phyloP scores from a whole-genome alignment of 495 filamentous ascomycete genomes.

The Darksidea phi region DNA sequence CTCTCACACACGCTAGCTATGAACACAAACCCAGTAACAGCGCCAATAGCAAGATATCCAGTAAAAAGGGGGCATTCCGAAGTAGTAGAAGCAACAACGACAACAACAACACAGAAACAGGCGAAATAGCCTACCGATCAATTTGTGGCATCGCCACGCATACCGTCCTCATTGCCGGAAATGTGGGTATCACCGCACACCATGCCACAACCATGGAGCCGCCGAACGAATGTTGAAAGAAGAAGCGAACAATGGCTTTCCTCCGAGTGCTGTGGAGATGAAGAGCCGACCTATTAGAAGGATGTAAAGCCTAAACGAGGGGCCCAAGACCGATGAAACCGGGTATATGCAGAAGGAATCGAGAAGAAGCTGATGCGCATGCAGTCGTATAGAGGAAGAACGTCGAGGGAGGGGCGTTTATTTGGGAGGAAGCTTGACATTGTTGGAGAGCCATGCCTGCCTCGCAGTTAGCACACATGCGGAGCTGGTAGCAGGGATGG shows the following conservation, averaged over 20 bases:
- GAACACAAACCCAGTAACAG: too few species aligned
- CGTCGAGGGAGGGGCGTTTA: constrained; percentile 9
- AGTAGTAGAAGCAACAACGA: too few species aligned
- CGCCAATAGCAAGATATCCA: too few species aligned
- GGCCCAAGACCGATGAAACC: constrained; percentile 16
- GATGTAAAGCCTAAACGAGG: constrained; percentile 14
- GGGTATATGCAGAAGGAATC: constrained; percentile 36
- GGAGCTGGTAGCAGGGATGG: constrained; percentile 1
- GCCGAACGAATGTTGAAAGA: too few species aligned
- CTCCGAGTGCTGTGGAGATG: too few species aligned
- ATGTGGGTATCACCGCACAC: too few species aligned
- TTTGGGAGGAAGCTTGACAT: constrained; percentile 63
- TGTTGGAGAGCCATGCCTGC: constrained; percentile 87
- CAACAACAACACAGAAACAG: too few species aligned
- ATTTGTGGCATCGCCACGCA: too few species aligned
- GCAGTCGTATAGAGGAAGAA: constrained; percentile 22
- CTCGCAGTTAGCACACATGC: neutral
- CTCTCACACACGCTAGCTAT: neutral
- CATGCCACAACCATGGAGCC: too few species aligned
- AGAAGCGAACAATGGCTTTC: neutral
- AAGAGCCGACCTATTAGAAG: neutral
- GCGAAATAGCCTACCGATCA: too few species aligned
- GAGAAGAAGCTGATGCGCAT: constrained; percentile 22
- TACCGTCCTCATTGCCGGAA: too few species aligned
- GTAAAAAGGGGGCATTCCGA: too few species aligned